These are phyloP conservation scores for Nicotiana knightiana DNA, from an alignment of 257 asterid species.

Conservation along the genomic window DNA sequence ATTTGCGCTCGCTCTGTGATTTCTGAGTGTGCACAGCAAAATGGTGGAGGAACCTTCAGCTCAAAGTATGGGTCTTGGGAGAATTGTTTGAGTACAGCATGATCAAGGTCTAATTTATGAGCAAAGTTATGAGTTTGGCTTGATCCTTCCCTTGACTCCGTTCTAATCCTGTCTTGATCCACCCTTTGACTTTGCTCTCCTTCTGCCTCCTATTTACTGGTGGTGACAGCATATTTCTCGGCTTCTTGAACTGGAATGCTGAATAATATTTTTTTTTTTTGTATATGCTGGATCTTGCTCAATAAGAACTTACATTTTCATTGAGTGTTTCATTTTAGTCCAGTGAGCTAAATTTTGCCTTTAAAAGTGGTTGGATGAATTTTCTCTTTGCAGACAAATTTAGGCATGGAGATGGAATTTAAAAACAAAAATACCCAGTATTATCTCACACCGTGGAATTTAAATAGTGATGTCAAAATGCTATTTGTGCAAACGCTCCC, in stretches of 20 bases:
- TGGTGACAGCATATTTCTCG: not conserved
- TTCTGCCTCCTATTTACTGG: not conserved
- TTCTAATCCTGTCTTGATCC: not conserved
- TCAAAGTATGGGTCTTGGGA: slow-evolving; percentile 85
- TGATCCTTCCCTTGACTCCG: not conserved
- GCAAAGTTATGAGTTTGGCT: not conserved
- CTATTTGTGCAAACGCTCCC: too few species aligned
- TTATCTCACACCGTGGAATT: too few species aligned
- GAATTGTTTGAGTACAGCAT: slow-evolving; percentile 42
- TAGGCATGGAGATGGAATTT: too few species aligned
- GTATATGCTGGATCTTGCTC: not conserved
- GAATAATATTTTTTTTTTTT: not conserved
- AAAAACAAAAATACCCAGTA: too few species aligned
- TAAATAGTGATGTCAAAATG: too few species aligned
- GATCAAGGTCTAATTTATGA: not conserved
- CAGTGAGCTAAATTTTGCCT: not conserved
- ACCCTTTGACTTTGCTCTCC: not conserved
- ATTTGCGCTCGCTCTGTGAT: slow-evolving; percentile 62
- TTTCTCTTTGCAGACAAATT: too few species aligned
- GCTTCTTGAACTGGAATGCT: not conserved
- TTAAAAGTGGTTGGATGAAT: too few species aligned
- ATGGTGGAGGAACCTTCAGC: slow-evolving; percentile 86
- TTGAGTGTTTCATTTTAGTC: not conserved
- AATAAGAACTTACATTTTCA: not conserved
- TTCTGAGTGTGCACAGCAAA: slow-evolving; percentile 61